A percentile compares a stretch with the other conserved stretches of the same genome.
These are phyloP conservation scores for Candida gorgasii DNA, from an alignment of 805 yeast species.

Conservation along the genomic window DNA sequence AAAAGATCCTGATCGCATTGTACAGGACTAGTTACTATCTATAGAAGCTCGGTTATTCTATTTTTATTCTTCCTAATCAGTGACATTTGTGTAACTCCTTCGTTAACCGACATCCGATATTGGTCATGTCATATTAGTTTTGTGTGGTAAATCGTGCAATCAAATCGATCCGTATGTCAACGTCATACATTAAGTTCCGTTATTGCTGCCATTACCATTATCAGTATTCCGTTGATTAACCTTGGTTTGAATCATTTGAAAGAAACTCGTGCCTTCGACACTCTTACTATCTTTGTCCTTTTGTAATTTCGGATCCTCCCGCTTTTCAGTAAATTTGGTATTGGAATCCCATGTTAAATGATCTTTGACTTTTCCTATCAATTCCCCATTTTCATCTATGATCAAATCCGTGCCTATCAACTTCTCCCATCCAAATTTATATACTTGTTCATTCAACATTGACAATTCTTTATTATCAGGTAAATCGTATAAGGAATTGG, in stretches of 20 bases:
- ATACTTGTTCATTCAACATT: constrained; percentile 49
- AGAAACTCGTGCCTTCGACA: constrained; percentile 17
- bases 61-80: too few species aligned
- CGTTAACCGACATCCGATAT: too few species aligned
- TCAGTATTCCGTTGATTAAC: constrained; percentile 8
- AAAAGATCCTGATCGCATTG: too few species aligned
- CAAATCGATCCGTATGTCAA: not conserved
- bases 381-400: constrained; percentile 44
- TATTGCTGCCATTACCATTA: not conserved
- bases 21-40: too few species aligned
- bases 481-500: constrained; percentile 29
- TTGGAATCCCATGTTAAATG: constrained; percentile 34
- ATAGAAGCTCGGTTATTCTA: too few species aligned
- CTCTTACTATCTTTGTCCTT: constrained; percentile 18
- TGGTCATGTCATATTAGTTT: not conserved
- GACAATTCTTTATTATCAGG: constrained; percentile 27
- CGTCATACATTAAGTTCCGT: not conserved
- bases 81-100: too few species aligned
- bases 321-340: constrained; percentile 25
- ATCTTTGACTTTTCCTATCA: constrained; percentile 40
- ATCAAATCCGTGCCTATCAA: constrained; percentile 72
- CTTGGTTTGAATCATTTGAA: constrained; percentile 9
- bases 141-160: not conserved
- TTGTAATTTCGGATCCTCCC: constrained; percentile 16
- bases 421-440: constrained; percentile 74